phyloP scores from a whole-genome alignment of 192 early-diverging fungal genomes.

The Gonapodya sp. region DNA sequence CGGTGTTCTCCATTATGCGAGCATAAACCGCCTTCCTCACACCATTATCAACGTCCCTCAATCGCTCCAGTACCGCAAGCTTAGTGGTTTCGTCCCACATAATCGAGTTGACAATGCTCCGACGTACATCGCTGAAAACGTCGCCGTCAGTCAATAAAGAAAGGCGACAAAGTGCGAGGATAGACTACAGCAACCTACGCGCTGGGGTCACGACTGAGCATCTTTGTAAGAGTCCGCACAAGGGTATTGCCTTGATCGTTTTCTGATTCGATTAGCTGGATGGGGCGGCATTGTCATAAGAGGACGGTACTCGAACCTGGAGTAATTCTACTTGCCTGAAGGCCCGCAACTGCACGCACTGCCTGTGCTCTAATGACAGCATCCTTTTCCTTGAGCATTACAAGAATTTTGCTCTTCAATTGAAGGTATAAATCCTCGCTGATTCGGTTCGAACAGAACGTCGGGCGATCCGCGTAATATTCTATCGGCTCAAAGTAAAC shows the following conservation, averaged over 20 bases:
- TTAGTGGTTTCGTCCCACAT: conserved; percentile 50
- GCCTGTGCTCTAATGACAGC: conserved; percentile 66
- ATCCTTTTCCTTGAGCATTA: conserved; percentile 74
- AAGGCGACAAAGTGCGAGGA: too few relatives aligned
- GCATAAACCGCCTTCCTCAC: conserved; percentile 63
- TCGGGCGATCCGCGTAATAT: neutral
- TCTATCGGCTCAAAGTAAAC: neutral
- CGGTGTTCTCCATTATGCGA: conserved; percentile 57
- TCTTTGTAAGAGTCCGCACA: neutral
- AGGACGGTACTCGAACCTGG: neutral
- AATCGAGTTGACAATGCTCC: conserved; percentile 67
- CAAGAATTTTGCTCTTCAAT: conserved; percentile 53
- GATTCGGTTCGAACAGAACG: neutral
- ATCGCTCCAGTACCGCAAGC: conserved; percentile 62
- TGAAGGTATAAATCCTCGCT: conserved; percentile 68
- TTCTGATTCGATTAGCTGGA: neutral
- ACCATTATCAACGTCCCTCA: conserved; percentile 63
- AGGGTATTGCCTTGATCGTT: neutral
- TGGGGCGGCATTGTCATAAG: neutral
- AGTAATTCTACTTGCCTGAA: conserved; percentile 21
- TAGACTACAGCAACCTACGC: neutral
- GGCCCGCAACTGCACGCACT: conserved; percentile 45
- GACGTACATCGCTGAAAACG: conserved; percentile 70
- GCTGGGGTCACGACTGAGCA: neutral
- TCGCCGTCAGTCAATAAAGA: too few relatives aligned